Conservation (phyloP, 2,329 filamentous ascomycete species). For the Penicillium sp. region DNA sequence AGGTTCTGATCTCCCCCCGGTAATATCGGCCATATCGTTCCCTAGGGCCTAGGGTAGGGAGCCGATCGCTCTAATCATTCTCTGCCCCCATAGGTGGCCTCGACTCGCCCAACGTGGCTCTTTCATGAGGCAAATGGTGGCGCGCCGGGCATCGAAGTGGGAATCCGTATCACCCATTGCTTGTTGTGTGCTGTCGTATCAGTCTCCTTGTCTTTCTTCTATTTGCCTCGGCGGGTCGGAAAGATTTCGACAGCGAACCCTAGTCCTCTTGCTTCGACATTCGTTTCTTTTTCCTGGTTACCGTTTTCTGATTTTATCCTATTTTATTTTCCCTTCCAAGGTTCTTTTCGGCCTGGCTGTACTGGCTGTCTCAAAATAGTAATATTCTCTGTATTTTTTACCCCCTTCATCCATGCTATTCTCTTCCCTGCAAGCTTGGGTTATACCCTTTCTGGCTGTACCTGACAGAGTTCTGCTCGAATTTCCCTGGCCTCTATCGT, state of each 20-base stretch:
- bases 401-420: constrained; percentile 16
- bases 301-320: constrained; percentile 16
- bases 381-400: no score
- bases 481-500: constrained; percentile 20
- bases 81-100: constrained; percentile 27
- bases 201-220: constrained; percentile 23
- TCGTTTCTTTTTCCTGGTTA: constrained; percentile 15
- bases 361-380: no score
- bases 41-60: neutral
- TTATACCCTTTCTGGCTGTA: constrained; percentile 26
- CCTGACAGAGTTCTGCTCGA: constrained; percentile 31
- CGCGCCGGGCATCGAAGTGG: constrained; percentile 25
- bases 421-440: constrained; percentile 23
- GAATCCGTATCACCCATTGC: constrained; percentile 31
- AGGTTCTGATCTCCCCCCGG: constrained; percentile 19
- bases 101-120: constrained; percentile 28
- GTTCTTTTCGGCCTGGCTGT: no score
- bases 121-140: constrained; percentile 27
- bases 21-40: constrained; percentile 6
- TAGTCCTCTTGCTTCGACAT: constrained; percentile 14
- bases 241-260: constrained; percentile 29
- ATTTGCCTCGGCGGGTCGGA: constrained; percentile 27
- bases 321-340: constrained; percentile 8
- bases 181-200: constrained; percentile 30
- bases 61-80: constrained; percentile 6